Conservation (phyloP, 106 monocot species). For the Agapanthus africanus region DNA sequence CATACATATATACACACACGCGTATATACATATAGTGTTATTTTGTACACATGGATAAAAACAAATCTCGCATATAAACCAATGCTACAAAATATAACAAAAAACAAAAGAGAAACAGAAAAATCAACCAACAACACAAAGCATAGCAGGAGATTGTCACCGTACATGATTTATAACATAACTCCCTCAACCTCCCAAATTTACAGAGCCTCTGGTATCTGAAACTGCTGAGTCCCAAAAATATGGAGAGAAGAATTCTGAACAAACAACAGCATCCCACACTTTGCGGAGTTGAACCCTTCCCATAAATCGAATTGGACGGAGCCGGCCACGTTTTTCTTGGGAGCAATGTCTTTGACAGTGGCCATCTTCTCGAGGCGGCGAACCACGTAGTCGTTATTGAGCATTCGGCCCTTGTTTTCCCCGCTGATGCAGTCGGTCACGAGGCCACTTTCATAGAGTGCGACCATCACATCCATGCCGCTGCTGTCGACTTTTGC, state of each 20-base stretch:
- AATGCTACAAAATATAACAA: too few relatives aligned
- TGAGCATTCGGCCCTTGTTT: constrained; percentile 60
- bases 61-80: neutral
- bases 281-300: constrained; percentile 47
- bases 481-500: constrained; percentile 48
- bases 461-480: constrained; percentile 57
- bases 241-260: constrained; percentile 53
- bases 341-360: constrained; percentile 47
- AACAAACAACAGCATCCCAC: constrained; percentile 61
- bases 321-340: constrained; percentile 55
- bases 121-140: neutral
- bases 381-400: constrained; percentile 71
- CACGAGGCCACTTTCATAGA: constrained; percentile 63
- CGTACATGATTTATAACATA: neutral
- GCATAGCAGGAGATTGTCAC: neutral
- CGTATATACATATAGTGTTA: too few relatives aligned
- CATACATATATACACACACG: too few relatives aligned
- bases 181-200: neutral
- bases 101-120: neutral
- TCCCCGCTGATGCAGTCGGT: constrained; percentile 59
- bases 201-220: constrained; percentile 43
- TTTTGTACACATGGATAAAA: too few relatives aligned
- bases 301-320: constrained; percentile 70
- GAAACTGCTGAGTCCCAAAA: constrained; percentile 41
- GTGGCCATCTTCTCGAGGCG: constrained; percentile 55